Base-by-base conservation (phyloP, 148 eudicot species). In the Silene uniflora region DNA sequence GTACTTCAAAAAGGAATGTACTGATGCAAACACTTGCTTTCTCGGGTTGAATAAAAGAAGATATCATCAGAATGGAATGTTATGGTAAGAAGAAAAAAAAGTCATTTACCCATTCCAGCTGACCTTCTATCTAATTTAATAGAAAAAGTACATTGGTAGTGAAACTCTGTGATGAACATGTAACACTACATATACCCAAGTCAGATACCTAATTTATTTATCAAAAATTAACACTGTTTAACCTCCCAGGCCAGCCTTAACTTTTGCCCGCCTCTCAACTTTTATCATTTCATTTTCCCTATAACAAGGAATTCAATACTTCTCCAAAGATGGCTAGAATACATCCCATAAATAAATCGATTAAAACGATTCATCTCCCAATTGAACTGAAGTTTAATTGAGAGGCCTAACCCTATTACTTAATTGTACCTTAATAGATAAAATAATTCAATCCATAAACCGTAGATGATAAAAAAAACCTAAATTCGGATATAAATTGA, bases 181-280 rank as follows among this genome's bases (percentile, higher is more conserved):
- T 60, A 35, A 23, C 7, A 67, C 54, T 79, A 75, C 75, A 79
- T 69, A 79, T 32, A 70, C 39, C 74, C 22, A 62, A 69, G 75
- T 59, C 17, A 25, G 46, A 75, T 64, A 35, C 71, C 82, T 62
- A 29, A 23, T 22, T 35, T 32, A 73, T 49, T 79, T 75, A 79
- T 74, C 71, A 75, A 14, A 52, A 4, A 47, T 54, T 49, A 12
- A 62, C 58, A 32, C 54, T 52, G 44, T 54, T 18, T 46, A 61
- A 67, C 56, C 54, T 79, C 25, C 25, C 63, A 8, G 13, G 7
- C 61, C 67, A 56, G n/a, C 63, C 17, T 44, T 73, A 22, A 62
- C 27, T 19, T 27, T 35, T 47, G 18, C 19, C 74, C 47, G 9
- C 17, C 32, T 22, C 6, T 17, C 16, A n/a, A n/a, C n/a, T n/a